Evolutionary conservation across 805 yeast species (phyloP).

Genomic region (Candida insectorum): DNA sequence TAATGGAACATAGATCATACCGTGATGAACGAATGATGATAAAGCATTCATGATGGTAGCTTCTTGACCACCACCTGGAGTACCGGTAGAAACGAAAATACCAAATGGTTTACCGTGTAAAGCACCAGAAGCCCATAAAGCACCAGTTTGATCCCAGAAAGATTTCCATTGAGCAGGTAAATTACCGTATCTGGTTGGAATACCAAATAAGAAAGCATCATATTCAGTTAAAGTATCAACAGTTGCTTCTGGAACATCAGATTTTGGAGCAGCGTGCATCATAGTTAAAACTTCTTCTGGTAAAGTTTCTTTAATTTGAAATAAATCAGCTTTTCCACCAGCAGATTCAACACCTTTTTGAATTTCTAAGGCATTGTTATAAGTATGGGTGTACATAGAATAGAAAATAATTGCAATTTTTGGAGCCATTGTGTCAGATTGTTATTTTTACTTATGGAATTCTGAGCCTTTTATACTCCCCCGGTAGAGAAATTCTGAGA

Average conservation of each 20-base stretch:
- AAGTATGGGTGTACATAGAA: conserved; percentile 74
- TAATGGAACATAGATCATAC: conserved; percentile 72
- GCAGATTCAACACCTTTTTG: conserved; percentile 66
- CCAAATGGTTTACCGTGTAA: conserved; percentile 71
- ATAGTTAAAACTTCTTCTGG: conserved; percentile 49
- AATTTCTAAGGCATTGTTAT: conserved; percentile 60
- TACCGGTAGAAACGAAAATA: conserved; percentile 67
- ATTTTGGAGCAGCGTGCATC: conserved; percentile 56
- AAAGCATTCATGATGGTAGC: conserved; percentile 59
- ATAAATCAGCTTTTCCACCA: conserved; percentile 64
- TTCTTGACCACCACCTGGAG: conserved; percentile 81
- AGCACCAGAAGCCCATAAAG: conserved; percentile 71
- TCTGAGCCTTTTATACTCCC: conserved; percentile 71
- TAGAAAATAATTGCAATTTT: too few relatives aligned
- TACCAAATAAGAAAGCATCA: conserved; percentile 80
- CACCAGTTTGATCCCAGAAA: conserved; percentile 75
- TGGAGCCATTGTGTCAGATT: too few relatives aligned
- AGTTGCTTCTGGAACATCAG: conserved; percentile 55
- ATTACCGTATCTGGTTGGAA: conserved; percentile 81
- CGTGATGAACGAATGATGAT: conserved; percentile 73
- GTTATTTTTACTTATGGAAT: conserved; percentile 53
- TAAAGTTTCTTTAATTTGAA: conserved; percentile 73
- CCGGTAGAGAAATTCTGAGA: too few relatives aligned
- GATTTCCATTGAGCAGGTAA: conserved; percentile 72
- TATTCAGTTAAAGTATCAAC: conserved; percentile 52